Base-by-base conservation (phyloP, 306 rosid species). In the Citrullus amarus region DNA sequence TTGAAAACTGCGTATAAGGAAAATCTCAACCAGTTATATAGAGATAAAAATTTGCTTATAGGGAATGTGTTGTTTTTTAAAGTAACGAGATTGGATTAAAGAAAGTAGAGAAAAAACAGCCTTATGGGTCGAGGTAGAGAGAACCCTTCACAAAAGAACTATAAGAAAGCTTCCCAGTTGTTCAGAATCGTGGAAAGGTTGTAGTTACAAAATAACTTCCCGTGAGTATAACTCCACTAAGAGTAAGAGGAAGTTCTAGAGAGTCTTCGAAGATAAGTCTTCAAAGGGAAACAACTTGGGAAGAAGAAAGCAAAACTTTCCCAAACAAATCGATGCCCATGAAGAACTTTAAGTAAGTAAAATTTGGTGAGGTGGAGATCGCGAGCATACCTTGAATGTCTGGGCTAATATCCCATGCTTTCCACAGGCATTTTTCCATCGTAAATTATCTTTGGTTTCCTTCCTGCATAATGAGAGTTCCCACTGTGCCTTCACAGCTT, bases 401-500 rank as follows among this genome's bases (percentile, higher is more conserved):
- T 81, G 84, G 76, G 87, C 57, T 79, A 92, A 86, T 73, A 88
- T 79, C 75, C 90, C 96, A 13, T 81, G 81, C 83, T 81, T 88
- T 75, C 81, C 90, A 77, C 84, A 83, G 13, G 79, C 89, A 51
- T 83, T 79, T 89, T 84, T 84, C 86, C 88, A 82, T 55, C 80
- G 76, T 65, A 86, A 80, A 76, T 87, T 79, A 41, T 87, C 86
- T 8, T 80, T 78, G 12, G 85, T 80, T 58, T 75, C 80, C 82
- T 61, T 85, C 85, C 81, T 75, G 77, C 83, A 80, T 61, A 92
- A 62, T 54, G 83, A 74, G 56, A 82, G 44, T 62, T 91, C 91
- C 96, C 96, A 95, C 54, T 84, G 91, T 69, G 79, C 87, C 91
- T 86, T 91, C 69, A 92, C 97, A 79, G 93, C 91, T 87, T 89